Evolutionary conservation across 192 early-diverging fungal species (phyloP).

Genomic region (Endogone sp.): DNA sequence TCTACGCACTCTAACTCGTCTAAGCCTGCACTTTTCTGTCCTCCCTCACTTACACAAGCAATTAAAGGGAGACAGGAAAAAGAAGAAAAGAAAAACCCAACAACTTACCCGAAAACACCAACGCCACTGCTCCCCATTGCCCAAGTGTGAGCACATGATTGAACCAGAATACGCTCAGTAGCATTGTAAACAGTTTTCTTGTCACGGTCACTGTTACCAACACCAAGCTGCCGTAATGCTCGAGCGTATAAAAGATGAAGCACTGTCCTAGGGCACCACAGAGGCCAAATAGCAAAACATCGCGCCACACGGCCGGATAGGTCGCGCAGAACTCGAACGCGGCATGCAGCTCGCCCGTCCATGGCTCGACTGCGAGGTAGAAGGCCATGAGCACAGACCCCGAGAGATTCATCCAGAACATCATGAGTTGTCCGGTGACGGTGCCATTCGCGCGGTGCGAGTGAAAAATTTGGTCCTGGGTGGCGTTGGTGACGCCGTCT

Average conservation of each 20-base stretch:
- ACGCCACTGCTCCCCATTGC: constrained; percentile 82
- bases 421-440: constrained; percentile 90
- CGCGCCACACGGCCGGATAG: constrained; percentile 77
- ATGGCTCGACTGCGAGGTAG: constrained; percentile 74
- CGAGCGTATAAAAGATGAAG: constrained; percentile 96
- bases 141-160: constrained; percentile 68
- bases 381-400: constrained; percentile 64
- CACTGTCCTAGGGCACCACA: constrained; percentile 96
- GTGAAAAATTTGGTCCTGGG: constrained; percentile 92
- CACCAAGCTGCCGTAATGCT: constrained; percentile 82
- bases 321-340: constrained; percentile 72
- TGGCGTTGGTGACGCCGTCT: constrained; percentile 94
- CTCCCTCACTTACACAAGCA: too few species aligned
- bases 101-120: constrained; percentile 80
- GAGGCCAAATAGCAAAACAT: constrained; percentile 86
- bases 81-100: not conserved
- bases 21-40: too few species aligned
- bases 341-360: constrained; percentile 65
- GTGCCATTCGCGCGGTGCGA: constrained; percentile 48
- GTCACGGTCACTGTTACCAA: constrained; percentile 96
- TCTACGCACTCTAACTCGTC: too few species aligned
- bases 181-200: constrained; percentile 92
- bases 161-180: constrained; percentile 89
- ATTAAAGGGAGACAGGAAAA: not conserved
- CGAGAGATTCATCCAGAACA: constrained; percentile 94